Evolutionary conservation across 345 rosid species (phyloP).

Genomic region (Hirschfeldia incana): DNA sequence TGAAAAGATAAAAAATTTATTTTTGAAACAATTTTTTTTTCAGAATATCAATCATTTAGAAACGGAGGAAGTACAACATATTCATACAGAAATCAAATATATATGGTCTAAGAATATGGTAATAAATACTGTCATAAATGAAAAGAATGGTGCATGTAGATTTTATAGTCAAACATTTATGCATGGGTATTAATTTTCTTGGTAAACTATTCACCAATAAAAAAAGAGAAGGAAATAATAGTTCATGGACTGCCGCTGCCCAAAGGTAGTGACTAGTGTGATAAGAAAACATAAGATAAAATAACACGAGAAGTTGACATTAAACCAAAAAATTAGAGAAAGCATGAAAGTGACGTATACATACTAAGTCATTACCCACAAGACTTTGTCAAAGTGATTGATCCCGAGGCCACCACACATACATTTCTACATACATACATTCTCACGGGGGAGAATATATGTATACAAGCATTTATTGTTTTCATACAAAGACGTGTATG

Average conservation of each 20-base stretch:
- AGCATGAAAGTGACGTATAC: conserved; percentile 28
- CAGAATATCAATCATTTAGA: too few species aligned
- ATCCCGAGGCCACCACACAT: conserved; percentile 39
- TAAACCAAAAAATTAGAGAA: conserved; percentile 34
- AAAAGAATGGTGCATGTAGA: conserved; percentile 14
- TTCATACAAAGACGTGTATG: neutral
- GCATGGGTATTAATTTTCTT: conserved; percentile 29
- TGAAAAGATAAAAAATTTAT: too few species aligned
- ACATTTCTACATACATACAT: neutral
- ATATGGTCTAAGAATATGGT: neutral
- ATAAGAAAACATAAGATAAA: neutral
- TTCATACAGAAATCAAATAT: neutral
- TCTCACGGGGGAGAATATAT: neutral
- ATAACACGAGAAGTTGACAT: conserved; percentile 36
- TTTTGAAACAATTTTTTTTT: too few species aligned
- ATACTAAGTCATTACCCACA: conserved; percentile 10
- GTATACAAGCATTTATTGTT: neutral
- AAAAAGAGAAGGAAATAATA: conserved; percentile 20
- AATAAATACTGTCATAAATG: conserved; percentile 10
- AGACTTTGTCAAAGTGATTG: conserved; percentile 37
- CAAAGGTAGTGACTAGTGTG: conserved; percentile 11
- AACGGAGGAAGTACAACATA: neutral
- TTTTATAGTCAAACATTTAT: conserved; percentile 30
- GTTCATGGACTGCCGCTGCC: conserved; percentile 17
- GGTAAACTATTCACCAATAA: conserved; percentile 29